Evolutionary conservation across 2,329 filamentous ascomycete species (phyloP), one percentile per base, ranked within the genome.

Genomic region (Fusarium phyllophilum): DNA sequence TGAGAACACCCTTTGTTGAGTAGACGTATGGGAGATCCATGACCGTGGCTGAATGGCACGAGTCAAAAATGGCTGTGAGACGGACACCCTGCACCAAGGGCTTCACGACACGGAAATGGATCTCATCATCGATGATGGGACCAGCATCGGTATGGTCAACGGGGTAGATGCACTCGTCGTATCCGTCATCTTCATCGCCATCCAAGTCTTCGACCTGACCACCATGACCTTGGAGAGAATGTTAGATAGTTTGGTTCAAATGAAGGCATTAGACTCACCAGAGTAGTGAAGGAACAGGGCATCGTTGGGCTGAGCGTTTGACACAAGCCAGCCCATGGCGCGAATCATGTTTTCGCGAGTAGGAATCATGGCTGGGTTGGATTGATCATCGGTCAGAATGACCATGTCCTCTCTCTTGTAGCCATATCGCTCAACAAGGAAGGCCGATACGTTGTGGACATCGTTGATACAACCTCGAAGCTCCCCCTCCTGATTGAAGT

Each of bases 331-430:
- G 70, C 90, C 86, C 91, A 94, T 93, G 34, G 92, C 93, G 42
- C 91, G 87, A 66, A 93, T 81, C 57, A 95, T 94, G 81, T 95
- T 95, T 54, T 86, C 87, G 81, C 92, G 93, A n/a, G 92, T 94
- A 13, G 93, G 93, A 79, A 90, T 88, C 83, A 91, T 90, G 82
- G 91, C 88, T 7, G 90, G 89, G 78, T 94, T 89, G 74, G 87
- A 85, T 82, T 93, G 90, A 81, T 95, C 92, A 76, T 95, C 93
- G 20, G 93, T 94, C 81, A 95, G 83, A 63, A 92, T 89, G 48
- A 95, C 92, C 92, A 94, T 95, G 77, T 95, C 92, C 83, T 95
- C 92, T 69, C 91, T 86, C 86, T 90, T 92, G 83, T 94, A 95
- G 56, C 88, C 86, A 78, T 93, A 92, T 68, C 86, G 85, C 80